phyloP scores from a whole-genome alignment of 2,329 filamentous ascomycete species.

The Paraphoma sp. region DNA sequence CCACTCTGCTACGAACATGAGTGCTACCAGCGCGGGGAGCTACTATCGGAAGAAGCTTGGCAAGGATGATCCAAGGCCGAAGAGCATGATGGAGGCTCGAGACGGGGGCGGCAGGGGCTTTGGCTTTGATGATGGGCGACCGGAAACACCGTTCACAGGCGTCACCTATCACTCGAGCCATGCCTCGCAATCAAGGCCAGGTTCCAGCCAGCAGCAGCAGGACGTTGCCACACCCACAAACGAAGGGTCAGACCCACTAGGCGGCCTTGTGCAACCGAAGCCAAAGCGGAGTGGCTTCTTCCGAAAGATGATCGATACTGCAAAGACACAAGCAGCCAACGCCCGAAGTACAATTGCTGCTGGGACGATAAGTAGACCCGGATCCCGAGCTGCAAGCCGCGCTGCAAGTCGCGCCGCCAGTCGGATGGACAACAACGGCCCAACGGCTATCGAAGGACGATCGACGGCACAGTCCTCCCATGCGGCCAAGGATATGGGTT shows the following conservation, averaged over 20 bases:
- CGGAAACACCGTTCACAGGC: conserved; percentile 69
- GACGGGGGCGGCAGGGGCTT: conserved; percentile 41
- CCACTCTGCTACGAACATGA: conserved; percentile 86
- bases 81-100: conserved; percentile 69
- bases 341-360: conserved; percentile 84
- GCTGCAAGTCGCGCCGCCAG: conserved; percentile 41
- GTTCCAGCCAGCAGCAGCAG: conserved; percentile 53
- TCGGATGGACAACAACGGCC: conserved; percentile 49
- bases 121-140: conserved; percentile 50
- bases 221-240: conserved; percentile 63
- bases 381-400: conserved; percentile 48
- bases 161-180: conserved; percentile 94
- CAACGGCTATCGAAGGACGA: conserved; percentile 63
- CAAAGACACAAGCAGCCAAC: conserved; percentile 91
- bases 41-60: conserved; percentile 76
- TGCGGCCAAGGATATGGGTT: conserved; percentile 74
- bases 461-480: conserved; percentile 29
- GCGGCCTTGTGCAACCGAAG: conserved; percentile 79
- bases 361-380: conserved; percentile 54
- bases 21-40: conserved; percentile 93
- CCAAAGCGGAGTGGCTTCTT: conserved; percentile 86
- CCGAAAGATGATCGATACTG: conserved; percentile 92
- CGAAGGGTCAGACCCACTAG: conserved; percentile 73
- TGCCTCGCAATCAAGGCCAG: conserved; percentile 60
- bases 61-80: conserved; percentile 57